These are phyloP conservation scores for Clarireedia homoeocarpa DNA, from an alignment of 2,329 filamentous ascomycete species.

Conservation along the genomic window DNA sequence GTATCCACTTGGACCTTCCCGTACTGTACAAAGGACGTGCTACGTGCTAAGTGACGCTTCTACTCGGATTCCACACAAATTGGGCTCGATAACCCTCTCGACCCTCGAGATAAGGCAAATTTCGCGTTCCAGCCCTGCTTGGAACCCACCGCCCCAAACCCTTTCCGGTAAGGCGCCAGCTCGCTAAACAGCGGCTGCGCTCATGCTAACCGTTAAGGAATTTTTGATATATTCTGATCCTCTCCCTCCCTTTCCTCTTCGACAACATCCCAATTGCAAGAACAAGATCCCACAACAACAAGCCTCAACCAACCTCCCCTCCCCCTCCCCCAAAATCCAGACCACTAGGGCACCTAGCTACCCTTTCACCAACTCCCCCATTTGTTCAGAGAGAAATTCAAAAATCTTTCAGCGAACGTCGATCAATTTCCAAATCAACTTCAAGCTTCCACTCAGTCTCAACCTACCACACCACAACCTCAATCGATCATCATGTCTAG, in stretches of 20 bases:
- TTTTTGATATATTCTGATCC: constrained; percentile 21
- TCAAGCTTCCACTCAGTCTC: constrained; percentile 47
- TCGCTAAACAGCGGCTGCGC: constrained; percentile 17
- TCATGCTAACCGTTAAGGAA: constrained; percentile 2
- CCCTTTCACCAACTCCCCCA: constrained; percentile 62
- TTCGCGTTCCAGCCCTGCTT: constrained; percentile 1
- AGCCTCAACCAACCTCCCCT: constrained; percentile 22
- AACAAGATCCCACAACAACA: constrained; percentile 25
- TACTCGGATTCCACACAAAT: no score
- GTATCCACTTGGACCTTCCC: no score
- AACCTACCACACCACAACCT: constrained; percentile 29
- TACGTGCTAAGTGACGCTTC: no score
- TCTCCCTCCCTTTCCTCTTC: constrained; percentile 20
- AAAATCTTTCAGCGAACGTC: constrained; percentile 35
- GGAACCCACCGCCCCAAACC: constrained; percentile 2
- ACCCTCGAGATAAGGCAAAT: background rate
- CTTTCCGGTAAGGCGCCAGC: constrained; percentile 7
- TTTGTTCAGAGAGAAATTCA: constrained; percentile 58
- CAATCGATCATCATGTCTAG: constrained; percentile 68
- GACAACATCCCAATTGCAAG: constrained; percentile 21
- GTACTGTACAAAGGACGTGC: no score
- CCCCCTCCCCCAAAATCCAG: constrained; percentile 32
- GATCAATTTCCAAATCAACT: constrained; percentile 31
- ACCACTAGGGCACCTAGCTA: constrained; percentile 82
- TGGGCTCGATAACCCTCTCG: no score